Evolutionary conservation across 345 rosid species (phyloP), one percentile per base, ranked within the genome.

Genomic region (Corymbia maculata): DNA sequence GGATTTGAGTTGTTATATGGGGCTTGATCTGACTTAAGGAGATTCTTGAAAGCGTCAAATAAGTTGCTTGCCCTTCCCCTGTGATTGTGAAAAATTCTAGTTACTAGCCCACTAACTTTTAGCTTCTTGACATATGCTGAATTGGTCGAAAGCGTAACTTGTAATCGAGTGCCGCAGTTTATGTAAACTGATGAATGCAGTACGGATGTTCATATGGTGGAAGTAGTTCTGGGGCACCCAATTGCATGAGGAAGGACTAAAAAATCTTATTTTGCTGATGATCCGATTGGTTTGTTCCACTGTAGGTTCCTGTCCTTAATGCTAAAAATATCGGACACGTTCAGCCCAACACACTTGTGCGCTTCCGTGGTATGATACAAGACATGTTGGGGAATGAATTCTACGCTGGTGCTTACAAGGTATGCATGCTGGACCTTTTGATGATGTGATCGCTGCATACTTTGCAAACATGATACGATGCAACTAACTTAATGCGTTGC

Each of bases 331-430:
- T 96, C 59, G 90, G 89, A 84, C 93, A 93, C 93, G 49, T 98
- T 86, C 95, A 93, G 88, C 96, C 97, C 36, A 92, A 95, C 42
- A 94, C 93, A 32, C 95, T 98, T 7, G 98, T 98, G 16, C 91
- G 99, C 75, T 98, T 94, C 85, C 94, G 97, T 17, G 99, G 99
- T 88, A 97, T 98, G 99, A 91, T 98, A 79, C 99, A 98, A 86
- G 99, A 98, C 89, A 97, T 98, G 99, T 89, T 97, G 93, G 99
- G 99, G 79, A 97, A 97, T 93, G 99, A 97, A 89, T 94, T 98
- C 86, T 98, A 98, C 87, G 98, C 93, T 22, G 99, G 99, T 91
- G 97, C 97, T 90, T 94, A 90, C 86, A 96, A 94, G 96, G 99
- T 96, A 88, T n/a, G 19, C 16, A 11, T 30, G 51, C 26, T 87